Base-by-base conservation (phyloP, 352 stramenopile genomes). In the Globisporangium emineosum region DNA sequence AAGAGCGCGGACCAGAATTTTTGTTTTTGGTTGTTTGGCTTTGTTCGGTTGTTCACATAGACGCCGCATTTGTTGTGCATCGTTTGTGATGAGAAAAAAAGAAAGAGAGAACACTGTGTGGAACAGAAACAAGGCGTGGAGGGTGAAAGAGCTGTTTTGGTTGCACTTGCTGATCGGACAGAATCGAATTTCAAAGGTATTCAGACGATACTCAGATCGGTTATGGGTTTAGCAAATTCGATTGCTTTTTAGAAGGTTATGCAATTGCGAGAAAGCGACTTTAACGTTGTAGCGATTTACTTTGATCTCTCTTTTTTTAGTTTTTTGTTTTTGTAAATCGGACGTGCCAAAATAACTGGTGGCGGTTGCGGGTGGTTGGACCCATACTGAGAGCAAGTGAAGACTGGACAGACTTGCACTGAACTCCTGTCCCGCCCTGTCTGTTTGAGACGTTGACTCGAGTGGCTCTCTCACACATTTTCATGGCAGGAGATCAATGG, bases 11-110 rank as follows among this genome's bases (percentile, higher is more conserved):
- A n/a, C n/a, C n/a, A n/a, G n/a, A n/a, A n/a, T n/a, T n/a, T n/a
- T n/a, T n/a, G n/a, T n/a, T n/a, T n/a, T n/a, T 47, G 15, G 37
- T 17, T 17, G 21, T 21, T 47, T 45, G 37, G n/a, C n/a, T 45
- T 45, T 47, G 8, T n/a, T 21, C 23, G 15, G 19, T 51, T 51
- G 43, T 59, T 59, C 53, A 45, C 53, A 59, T 49, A 59, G 53
- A 59, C 53, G 30, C 53, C 53, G 53, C 53, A 59, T 32, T 32
- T 32, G 29, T 32, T 32, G 29, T 32, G 29, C 29, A 32, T 32
- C 25, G 25, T 33, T 13, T 12, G 40, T 47, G 40, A 15, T 43
- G 40, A 54, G 40, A 53, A 45, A 62, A 62, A 62, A 54, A 43
- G 19, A 51, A 37, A 53, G 23, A 37, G 23, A 35, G 19, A 57